A percentile compares a stretch with the other conserved stretches of the same genome.
These are phyloP conservation scores for Chaetomium globosum DNA, from an alignment of 2,329 filamentous ascomycete species.

Conservation along the genomic window DNA sequence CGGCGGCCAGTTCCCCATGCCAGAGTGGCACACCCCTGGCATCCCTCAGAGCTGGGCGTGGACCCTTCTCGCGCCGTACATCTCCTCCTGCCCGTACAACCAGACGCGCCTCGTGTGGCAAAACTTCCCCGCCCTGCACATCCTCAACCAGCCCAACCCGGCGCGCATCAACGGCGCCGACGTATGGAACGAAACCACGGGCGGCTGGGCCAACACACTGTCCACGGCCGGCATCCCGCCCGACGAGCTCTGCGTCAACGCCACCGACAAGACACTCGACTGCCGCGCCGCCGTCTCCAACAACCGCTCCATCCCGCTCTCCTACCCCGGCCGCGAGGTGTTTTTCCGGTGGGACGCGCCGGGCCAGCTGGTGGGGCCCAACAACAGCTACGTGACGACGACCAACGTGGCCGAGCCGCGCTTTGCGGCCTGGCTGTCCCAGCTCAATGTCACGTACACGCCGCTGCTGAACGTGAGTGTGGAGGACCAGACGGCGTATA, in stretches of 20 bases:
- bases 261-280: slow-evolving; percentile 54
- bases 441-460: slow-evolving; percentile 75
- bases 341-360: slow-evolving; percentile 73
- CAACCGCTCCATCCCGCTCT: slow-evolving; percentile 71
- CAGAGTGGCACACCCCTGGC: slow-evolving; percentile 77
- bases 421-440: slow-evolving; percentile 75
- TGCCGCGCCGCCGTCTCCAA: slow-evolving; percentile 67
- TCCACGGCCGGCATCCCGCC: slow-evolving; percentile 49
- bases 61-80: slow-evolving; percentile 80
- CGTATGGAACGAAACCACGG: slow-evolving; percentile 65
- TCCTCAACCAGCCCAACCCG: slow-evolving; percentile 77
- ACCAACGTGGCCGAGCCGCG: slow-evolving; percentile 60
- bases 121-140: slow-evolving; percentile 73
- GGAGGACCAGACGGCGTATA: slow-evolving; percentile 59
- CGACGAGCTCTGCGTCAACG: slow-evolving; percentile 59
- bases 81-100: slow-evolving; percentile 71
- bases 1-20: slow-evolving; percentile 76
- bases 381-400: slow-evolving; percentile 76
- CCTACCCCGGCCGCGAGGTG: slow-evolving; percentile 72
- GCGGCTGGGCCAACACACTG: slow-evolving; percentile 60
- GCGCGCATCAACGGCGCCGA: slow-evolving; percentile 66
- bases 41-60: slow-evolving; percentile 84
- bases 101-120: slow-evolving; percentile 79
- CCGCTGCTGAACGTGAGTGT: slow-evolving; percentile 55
- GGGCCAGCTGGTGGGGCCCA: slow-evolving; percentile 70